Base-by-base conservation (phyloP, 139 green algal species). In the Pedinophyceae sp. region DNA sequence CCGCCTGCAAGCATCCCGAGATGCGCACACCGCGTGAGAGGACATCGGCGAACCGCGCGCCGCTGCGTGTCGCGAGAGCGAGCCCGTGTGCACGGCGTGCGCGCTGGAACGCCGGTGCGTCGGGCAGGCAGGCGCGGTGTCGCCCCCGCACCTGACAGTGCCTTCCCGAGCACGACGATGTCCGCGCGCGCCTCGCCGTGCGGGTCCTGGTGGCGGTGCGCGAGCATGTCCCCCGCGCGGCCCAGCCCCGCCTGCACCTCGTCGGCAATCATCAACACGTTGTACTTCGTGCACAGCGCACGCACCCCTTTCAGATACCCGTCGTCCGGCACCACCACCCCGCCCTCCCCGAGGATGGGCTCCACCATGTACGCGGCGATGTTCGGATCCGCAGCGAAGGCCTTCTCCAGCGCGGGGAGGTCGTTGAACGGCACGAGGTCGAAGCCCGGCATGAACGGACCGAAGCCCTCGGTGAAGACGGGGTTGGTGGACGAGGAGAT, bases 281-380 rank as follows among this genome's bases (percentile, higher is more conserved):
- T 83, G 77, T 94, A 82, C 69, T 86, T 59, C 18, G 73, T 57
- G 57, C 93, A 83, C 54, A 97, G 65, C 47, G 75, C 47, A 28
- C 92, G 66, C 0, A 68, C 72, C 3, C 52, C 47, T 3, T 43
- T 45, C 26, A 98, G 75, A 73, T 97, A 98, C 19, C 87, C 88
- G 0, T 87, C 63, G 27, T 93, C 59, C 3, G 88, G 88, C 3
- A 96, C 75, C 22, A 96, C 76, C 26, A 95, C 82, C 10, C 87
- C 87, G 0, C 85, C 85, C 74, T 96, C 81, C 3, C 86, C 86
- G 73, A 95, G 88, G 46, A 97, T 96, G 26, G 90, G 89, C 68
- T 97, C 90, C 55, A 97, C 89, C 78, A 98, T 92, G 74, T 93
- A 96, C 0, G 78, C 90, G 29, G 90, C 84, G 27, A 96, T 85